Conservation (phyloP, 768 basidiomycete genomes). For the Amanita rubescens region DNA sequence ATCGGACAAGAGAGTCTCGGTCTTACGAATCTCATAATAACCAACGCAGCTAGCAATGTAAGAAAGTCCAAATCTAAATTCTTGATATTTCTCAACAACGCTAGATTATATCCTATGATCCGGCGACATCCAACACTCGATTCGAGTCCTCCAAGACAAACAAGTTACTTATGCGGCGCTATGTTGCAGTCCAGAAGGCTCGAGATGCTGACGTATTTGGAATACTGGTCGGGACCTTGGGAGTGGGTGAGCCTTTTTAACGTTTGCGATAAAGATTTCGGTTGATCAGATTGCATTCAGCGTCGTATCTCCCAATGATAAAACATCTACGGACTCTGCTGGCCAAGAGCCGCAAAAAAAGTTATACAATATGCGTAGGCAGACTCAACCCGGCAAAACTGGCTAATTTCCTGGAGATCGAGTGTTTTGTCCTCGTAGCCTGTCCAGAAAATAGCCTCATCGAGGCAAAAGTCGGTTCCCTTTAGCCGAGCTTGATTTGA, state of each 20-base stretch:
- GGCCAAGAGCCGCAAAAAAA: constrained; percentile 67
- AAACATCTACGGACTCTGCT: constrained; percentile 70
- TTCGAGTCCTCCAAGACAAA: constrained; percentile 69
- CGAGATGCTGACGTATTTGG: constrained; percentile 92
- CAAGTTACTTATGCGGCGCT: constrained; percentile 82
- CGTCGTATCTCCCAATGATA: constrained; percentile 82
- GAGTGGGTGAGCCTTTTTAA: constrained; percentile 54
- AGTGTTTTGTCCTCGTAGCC: constrained; percentile 91
- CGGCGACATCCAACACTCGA: constrained; percentile 35
- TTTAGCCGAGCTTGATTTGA: not conserved
- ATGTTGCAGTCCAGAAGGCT: constrained; percentile 80
- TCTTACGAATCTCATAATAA: constrained; percentile 82
- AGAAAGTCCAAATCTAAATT: constrained; percentile 11
- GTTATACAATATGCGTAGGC: constrained; percentile 92
- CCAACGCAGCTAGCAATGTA: constrained; percentile 60
- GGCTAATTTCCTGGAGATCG: constrained; percentile 93
- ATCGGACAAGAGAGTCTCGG: constrained; percentile 77
- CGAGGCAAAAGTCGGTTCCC: constrained; percentile 46
- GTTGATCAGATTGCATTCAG: constrained; percentile 25
- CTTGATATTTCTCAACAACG: not conserved
- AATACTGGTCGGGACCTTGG: constrained; percentile 90
- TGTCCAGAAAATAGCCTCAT: constrained; percentile 89
- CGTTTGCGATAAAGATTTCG: not conserved
- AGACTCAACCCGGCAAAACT: constrained; percentile 93
- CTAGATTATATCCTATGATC: constrained; percentile 77